Percentiles rank a stretch among this genome's conserved stretches.
Evolutionary conservation across 257 asterid genomes (phyloP).

Genomic region (Anisodus tanguticus): DNA sequence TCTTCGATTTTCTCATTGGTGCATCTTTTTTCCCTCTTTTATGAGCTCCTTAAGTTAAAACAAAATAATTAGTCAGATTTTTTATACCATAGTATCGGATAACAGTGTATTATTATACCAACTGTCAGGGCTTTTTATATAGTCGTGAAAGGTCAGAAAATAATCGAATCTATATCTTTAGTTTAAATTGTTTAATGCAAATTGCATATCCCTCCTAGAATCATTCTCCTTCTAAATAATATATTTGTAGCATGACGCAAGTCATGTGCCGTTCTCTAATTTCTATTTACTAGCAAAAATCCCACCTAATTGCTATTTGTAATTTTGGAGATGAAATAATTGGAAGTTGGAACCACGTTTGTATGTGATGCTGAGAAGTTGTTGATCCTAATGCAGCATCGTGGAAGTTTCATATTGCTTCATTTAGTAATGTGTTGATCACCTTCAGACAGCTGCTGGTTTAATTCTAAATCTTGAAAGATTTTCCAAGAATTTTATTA

Average conservation of each 20-base stretch:
- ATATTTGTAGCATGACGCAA: background rate
- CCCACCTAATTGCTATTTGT: slow-evolving; percentile 19
- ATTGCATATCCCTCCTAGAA: background rate
- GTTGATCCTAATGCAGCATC: slow-evolving; percentile 32
- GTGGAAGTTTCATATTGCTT: slow-evolving; percentile 13
- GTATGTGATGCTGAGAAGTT: background rate
- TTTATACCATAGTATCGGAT: background rate
- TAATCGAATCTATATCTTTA: slow-evolving; percentile 6
- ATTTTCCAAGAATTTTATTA: background rate
- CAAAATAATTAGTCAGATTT: background rate
- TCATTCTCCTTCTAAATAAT: slow-evolving; percentile 4
- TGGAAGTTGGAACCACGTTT: slow-evolving; percentile 44
- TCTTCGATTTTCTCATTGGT: background rate
- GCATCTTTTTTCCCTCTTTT: background rate
- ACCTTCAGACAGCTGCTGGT: slow-evolving; percentile 26
- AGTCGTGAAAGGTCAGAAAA: background rate
- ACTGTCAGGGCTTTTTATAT: background rate
- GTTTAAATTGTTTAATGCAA: slow-evolving; percentile 26
- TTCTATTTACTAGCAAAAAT: background rate
- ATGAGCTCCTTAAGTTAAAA: background rate
- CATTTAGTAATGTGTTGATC: slow-evolving; percentile 14
- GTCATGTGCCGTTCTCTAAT: slow-evolving; percentile 20
- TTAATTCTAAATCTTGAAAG: slow-evolving; percentile 24
- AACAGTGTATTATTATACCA: background rate
- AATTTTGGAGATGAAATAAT: background rate